Evolutionary conservation across 2,329 filamentous ascomycete species (phyloP), one percentile per base, ranked within the genome.

Genomic region (Alternaria arbusti): DNA sequence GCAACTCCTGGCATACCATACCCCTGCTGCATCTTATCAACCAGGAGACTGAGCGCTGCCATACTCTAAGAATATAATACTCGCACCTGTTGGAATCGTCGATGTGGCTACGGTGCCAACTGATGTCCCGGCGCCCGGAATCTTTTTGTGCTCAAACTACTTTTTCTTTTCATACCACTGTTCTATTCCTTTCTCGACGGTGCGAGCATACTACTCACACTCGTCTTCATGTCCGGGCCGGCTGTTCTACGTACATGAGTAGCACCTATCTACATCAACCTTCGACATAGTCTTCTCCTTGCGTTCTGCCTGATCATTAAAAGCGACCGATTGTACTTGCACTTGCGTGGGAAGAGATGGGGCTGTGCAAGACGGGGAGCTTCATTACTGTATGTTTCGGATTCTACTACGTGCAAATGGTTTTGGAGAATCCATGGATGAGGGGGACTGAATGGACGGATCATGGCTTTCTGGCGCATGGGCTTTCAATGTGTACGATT

Each of bases 91-190:
- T 71, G 73, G 72, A 69, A 69, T 70, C 61, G 32, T 61, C 57
- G 69, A 72, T 66, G 70, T 69, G 62, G 69, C 65, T 57, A 65
- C 68, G 63, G 70, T 70, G 66, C 72, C 67, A 65, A 67, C 58
- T 66, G 70, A 67, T 70, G 72, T 72, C 72, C 62, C 74, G 75
- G 72, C 73, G 76, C 75, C 74, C 69, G 74, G 73, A 67, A 71
- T 69, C 44, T 65, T 69, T 70, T 73, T 72, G 66, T 68, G 64
- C 63, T 72, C 61, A 59, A 49, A 65, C 54, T 70, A 72, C 54
- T 72, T 71, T 66, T 67, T 70, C 61, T 65, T 70, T 67, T 59
- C 77, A 79, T 78, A 78, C 76, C 74, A 76, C 67, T 67, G 73
- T 68, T 74, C 66, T 68, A 61, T 69, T 66, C 66, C 63, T 63